Evolutionary conservation across 116 monocot species (phyloP), one percentile per base, ranked within the genome.

Genomic region (Phalaenopsis hybrid): DNA sequence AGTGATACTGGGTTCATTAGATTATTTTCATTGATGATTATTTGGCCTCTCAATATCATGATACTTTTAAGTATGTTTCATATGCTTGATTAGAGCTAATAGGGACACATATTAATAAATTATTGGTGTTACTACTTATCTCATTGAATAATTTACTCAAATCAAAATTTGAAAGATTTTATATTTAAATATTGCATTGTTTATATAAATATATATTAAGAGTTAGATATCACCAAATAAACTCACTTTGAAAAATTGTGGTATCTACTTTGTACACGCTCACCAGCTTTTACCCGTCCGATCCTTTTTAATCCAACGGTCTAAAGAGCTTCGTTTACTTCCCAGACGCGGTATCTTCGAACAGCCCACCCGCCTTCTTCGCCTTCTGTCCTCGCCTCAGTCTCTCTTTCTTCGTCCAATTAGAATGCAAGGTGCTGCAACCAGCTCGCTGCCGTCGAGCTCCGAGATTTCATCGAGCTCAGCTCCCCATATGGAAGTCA

Each of bases 401-500:
- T 37, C 23, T 63, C 63, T 23, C 21, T 0, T 2, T 33, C n/a
- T 31, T 55, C 57, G 57, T 69, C 55, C 77, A 48, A 77, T 57
- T 6, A 44, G 50, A 84, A 90, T 90, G 92, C 90, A 90, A 85
- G 94, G 92, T 33, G 86, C 85, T 23, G 83, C 86, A 44, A 86
- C 87, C 34, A 91, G 87, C 80, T 92, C 94, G 79, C 85, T 91
- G 25, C 90, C 86, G 31, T 97, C 94, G 46, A 97, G 97, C 88
- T 90, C 92, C 73, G 91, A 94, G 88, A 87, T 93, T 33, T 97
- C 94, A 17, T 94, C 93, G 9, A 94, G 90, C 83, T 94, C 94
- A 2, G 91, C 87, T 25, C 88, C 69, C 20, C 88, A 84, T 16
- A 82, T 83, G 87, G 88, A 89, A 72, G 31, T 87, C 82, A 94